Evolutionary conservation across 257 asterid species (phyloP).

Genomic region (Gentiana straminea): DNA sequence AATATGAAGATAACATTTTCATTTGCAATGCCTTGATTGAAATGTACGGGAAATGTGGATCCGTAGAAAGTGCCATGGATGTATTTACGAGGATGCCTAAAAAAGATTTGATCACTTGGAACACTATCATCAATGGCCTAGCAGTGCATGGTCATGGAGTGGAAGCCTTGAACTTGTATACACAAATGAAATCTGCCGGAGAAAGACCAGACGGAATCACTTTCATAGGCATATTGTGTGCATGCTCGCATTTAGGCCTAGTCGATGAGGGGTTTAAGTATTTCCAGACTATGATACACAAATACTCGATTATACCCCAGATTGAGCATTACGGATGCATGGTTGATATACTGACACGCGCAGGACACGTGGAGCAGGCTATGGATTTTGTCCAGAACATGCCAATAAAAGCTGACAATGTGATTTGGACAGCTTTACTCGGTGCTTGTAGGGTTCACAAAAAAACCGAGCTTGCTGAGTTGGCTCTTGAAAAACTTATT

Average conservation of each 20-base stretch:
- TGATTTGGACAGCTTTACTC: constrained; percentile 67
- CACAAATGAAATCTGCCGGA: constrained; percentile 41
- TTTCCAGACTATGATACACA: constrained; percentile 44
- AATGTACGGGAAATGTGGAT: constrained; percentile 82
- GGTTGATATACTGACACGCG: constrained; percentile 65
- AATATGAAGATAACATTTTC: constrained; percentile 38
- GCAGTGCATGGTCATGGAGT: constrained; percentile 79
- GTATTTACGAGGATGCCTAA: constrained; percentile 45
- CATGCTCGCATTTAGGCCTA: constrained; percentile 85
- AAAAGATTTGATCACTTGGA: constrained; percentile 75
- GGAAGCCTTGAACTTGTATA: constrained; percentile 45
- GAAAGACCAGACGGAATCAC: constrained; percentile 68
- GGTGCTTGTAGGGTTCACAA: constrained; percentile 63
- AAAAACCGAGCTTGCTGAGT: constrained; percentile 50
- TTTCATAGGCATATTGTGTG: constrained; percentile 54
- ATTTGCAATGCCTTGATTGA: constrained; percentile 67
- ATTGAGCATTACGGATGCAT: constrained; percentile 87
- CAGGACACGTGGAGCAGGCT: constrained; percentile 65
- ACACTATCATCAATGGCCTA: constrained; percentile 64
- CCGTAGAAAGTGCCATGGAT: constrained; percentile 34
- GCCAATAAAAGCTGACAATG: constrained; percentile 58
- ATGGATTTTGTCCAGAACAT: constrained; percentile 51
- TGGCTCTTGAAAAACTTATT: constrained; percentile 51
- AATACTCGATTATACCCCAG: constrained; percentile 34
- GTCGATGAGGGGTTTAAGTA: constrained; percentile 45